phyloP scores from a whole-genome alignment of 2,329 filamentous ascomycete species.

The Colletotrichum truncatum region DNA sequence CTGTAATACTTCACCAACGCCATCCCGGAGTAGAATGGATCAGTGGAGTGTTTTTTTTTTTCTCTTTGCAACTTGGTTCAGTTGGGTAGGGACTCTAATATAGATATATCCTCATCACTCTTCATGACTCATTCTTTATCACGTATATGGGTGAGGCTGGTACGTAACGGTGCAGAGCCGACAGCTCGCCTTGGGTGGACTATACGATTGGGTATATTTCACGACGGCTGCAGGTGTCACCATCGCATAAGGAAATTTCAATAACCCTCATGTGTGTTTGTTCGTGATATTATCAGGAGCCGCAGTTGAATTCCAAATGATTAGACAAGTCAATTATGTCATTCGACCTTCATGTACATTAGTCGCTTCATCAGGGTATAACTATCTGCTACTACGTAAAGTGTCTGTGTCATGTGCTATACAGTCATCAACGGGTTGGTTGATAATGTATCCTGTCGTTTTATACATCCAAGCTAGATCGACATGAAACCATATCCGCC shows the following conservation, averaged over 20 bases:
- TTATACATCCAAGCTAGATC: conserved; percentile 35
- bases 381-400: conserved; percentile 37
- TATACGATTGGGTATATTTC: too few relatives aligned
- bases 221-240: too few relatives aligned
- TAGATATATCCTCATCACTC: too few relatives aligned
- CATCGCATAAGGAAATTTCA: background rate
- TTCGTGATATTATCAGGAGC: background rate
- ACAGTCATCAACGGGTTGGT: conserved; percentile 33
- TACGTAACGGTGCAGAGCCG: too few relatives aligned
- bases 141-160: too few relatives aligned
- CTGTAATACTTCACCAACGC: too few relatives aligned
- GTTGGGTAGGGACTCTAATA: too few relatives aligned
- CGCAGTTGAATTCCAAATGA: background rate
- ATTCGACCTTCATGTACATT: conserved; percentile 39
- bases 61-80: too few relatives aligned
- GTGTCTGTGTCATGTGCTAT: conserved; percentile 36
- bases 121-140: too few relatives aligned
- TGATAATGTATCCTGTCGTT: conserved; percentile 23
- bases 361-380: conserved; percentile 48
- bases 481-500: background rate
- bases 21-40: too few relatives aligned
- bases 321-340: conserved; percentile 1
- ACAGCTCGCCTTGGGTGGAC: too few relatives aligned
- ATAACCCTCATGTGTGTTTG: background rate
- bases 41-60: too few relatives aligned